Conservation (phyloP, 1,284 basidiomycete species). For the Malassezia yamatoensis region DNA sequence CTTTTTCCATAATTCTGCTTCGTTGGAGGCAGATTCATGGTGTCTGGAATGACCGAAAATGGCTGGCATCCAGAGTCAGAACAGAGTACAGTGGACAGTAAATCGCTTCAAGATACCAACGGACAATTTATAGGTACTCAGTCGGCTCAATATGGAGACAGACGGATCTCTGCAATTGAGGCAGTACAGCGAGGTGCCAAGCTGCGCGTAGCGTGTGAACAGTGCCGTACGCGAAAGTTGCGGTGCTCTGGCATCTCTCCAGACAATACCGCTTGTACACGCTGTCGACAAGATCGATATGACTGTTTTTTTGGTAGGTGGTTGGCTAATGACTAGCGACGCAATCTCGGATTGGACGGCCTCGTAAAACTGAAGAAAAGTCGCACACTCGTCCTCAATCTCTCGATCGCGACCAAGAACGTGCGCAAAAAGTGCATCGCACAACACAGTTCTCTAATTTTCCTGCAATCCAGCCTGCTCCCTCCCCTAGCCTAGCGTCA, state of each 20-base stretch:
- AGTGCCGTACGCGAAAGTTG: slow-evolving; percentile 9
- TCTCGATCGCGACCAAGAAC: neutral
- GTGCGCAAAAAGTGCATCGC: neutral
- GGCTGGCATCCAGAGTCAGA: no score
- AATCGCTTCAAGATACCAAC: no score
- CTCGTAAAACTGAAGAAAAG: slow-evolving; percentile 2
- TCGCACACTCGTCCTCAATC: neutral
- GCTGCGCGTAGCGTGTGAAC: slow-evolving; percentile 6
- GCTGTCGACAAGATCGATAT: neutral
- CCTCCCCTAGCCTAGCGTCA: no score
- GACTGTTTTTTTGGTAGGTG: slow-evolving; percentile 16
- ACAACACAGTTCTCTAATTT: neutral
- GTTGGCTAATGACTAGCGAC: slow-evolving; percentile 2
- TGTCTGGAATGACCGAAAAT: neutral
- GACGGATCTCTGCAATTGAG: neutral
- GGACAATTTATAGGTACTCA: neutral
- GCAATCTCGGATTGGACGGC: slow-evolving; percentile 9
- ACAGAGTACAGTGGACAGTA: no score
- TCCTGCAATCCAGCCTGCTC: no score
- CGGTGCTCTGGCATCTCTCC: slow-evolving; percentile 7
- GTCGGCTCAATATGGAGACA: neutral
- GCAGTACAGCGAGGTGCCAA: neutral
- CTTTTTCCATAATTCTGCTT: neutral
- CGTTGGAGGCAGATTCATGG: neutral
- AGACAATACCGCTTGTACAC: neutral